Conservation (phyloP, 106 monocot species). For the Apostasia ramifera region DNA sequence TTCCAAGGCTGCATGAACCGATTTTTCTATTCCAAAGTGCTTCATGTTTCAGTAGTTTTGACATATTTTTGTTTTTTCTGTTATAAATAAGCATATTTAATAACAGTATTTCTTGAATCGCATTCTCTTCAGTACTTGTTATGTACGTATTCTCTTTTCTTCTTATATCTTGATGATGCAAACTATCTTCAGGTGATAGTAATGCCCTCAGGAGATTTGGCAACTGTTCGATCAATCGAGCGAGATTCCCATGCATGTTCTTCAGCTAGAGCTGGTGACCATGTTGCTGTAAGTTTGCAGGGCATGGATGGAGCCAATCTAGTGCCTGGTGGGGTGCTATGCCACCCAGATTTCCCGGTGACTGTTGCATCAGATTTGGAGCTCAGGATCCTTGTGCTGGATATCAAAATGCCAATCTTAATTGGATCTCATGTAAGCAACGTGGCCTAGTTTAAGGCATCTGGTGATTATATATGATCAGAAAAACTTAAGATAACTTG, state of each 20-base stretch:
- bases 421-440: slow-evolving; percentile 57
- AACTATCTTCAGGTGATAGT: slow-evolving; percentile 52
- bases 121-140: no score
- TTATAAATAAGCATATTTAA: no score
- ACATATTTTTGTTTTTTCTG: no score
- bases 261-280: slow-evolving; percentile 80
- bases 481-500: neutral
- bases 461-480: neutral
- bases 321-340: slow-evolving; percentile 56
- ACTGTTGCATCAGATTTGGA: slow-evolving; percentile 56
- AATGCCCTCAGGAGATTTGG: slow-evolving; percentile 67
- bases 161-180: neutral
- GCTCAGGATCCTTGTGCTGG: slow-evolving; percentile 67
- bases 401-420: slow-evolving; percentile 55
- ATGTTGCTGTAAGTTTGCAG: slow-evolving; percentile 59
- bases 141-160: neutral
- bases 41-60: no score
- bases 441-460: neutral
- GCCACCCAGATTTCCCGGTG: slow-evolving; percentile 84
- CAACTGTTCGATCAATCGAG: slow-evolving; percentile 57
- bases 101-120: no score
- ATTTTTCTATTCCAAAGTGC: no score
- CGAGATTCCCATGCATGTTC: slow-evolving; percentile 47
- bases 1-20: no score
- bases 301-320: slow-evolving; percentile 39